Evolutionary conservation across 768 basidiomycete species (phyloP).

Genomic region (Rhodotorula paludigena): DNA sequence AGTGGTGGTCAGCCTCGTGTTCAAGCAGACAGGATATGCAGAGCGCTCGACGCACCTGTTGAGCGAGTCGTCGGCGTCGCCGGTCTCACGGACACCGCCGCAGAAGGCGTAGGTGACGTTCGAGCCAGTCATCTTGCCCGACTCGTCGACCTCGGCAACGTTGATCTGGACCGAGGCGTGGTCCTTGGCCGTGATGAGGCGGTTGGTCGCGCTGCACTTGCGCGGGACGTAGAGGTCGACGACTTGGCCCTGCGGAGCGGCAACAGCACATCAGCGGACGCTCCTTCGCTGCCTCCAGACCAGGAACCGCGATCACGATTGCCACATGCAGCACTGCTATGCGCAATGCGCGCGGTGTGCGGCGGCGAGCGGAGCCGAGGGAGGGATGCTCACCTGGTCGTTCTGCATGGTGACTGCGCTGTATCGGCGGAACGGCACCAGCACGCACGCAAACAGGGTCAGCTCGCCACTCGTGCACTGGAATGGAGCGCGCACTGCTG

Average conservation of each 20-base stretch:
- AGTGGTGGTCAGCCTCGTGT: not conserved
- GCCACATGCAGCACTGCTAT: too few relatives aligned
- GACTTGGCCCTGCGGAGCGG: constrained; percentile 69
- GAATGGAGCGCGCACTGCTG: not conserved
- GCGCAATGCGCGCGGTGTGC: too few relatives aligned
- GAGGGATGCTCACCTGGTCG: constrained; percentile 34
- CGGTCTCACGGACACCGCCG: constrained; percentile 87
- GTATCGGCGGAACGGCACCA: not conserved
- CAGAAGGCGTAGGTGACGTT: constrained; percentile 85
- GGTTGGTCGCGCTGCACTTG: constrained; percentile 70
- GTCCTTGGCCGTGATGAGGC: constrained; percentile 97
- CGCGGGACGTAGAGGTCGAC: constrained; percentile 99
- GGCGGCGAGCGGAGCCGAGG: too few relatives aligned
- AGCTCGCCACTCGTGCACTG: not conserved
- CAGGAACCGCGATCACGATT: too few relatives aligned
- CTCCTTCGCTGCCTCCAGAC: too few relatives aligned
- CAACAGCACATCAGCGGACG: not conserved
- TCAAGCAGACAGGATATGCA: not conserved
- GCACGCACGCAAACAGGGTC: not conserved
- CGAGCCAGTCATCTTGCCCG: constrained; percentile 59
- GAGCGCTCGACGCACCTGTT: constrained; percentile 54
- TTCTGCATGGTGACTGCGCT: constrained; percentile 39
- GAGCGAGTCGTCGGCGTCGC: constrained; percentile 92
- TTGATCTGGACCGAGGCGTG: constrained; percentile 97
- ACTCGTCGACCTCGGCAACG: constrained; percentile 87